phyloP scores from a whole-genome alignment of 2,329 filamentous ascomycete species.

The Sordariomycetes sp. region DNA sequence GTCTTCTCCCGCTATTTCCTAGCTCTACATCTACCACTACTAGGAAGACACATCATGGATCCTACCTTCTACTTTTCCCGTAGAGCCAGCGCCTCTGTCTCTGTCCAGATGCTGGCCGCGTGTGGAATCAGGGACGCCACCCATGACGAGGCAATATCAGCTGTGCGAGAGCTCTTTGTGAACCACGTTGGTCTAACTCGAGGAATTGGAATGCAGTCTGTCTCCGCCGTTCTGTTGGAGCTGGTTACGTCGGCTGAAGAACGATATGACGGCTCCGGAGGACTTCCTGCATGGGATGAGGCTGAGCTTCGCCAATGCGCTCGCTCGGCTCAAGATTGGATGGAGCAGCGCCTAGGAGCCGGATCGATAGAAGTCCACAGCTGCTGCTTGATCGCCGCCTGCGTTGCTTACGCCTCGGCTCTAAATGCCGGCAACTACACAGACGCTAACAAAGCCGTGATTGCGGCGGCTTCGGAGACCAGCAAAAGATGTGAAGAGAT shows the following conservation, averaged over 20 bases:
- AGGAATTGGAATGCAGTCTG: constrained; percentile 1
- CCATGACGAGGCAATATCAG: neutral
- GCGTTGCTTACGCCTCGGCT: neutral
- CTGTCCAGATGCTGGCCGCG: neutral
- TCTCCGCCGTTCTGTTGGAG: constrained; percentile 3
- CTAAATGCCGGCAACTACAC: too few relatives aligned
- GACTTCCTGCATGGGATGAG: neutral
- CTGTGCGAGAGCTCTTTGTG: neutral
- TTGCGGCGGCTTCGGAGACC: too few relatives aligned
- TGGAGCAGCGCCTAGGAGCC: neutral
- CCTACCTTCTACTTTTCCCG: constrained; percentile 4
- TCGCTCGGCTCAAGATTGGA: neutral
- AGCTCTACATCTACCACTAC: constrained; percentile 3
- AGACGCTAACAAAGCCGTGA: too few relatives aligned
- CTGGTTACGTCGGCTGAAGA: constrained; percentile 2
- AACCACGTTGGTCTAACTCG: constrained; percentile 1
- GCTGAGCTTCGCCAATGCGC: neutral
- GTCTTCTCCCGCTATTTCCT: constrained; percentile 2
- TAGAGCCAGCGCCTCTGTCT: neutral
- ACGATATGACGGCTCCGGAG: neutral
- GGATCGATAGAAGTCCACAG: neutral
- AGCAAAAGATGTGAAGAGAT: too few relatives aligned
- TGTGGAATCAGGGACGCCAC: neutral
- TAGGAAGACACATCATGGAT: constrained; percentile 1
- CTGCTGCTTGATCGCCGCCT: neutral